Evolutionary conservation across 1,139 yeast genomes (phyloP).

Genomic region (Hanseniaspora sp.): DNA sequence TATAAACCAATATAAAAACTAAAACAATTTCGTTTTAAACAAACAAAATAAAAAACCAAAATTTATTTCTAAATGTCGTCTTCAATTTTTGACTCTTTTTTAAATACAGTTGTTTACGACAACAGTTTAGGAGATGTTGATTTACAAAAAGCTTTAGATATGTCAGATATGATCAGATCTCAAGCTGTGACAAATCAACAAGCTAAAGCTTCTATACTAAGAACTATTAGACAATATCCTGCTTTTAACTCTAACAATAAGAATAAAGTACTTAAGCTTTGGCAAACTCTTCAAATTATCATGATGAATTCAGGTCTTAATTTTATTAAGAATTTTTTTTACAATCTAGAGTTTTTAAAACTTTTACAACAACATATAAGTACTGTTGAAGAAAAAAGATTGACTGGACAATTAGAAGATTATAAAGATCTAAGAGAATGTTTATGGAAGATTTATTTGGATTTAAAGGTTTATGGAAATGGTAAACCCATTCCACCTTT

Average conservation of each 20-base stretch:
- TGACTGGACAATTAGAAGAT: conserved; percentile 27
- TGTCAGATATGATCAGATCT: conserved; percentile 77
- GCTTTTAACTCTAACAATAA: conserved; percentile 37
- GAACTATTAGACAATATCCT: conserved; percentile 62
- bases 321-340: conserved; percentile 65
- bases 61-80: neutral
- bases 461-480: conserved; percentile 25
- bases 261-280: conserved; percentile 19
- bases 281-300: conserved; percentile 73
- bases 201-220: conserved; percentile 72
- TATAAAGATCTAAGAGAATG: conserved; percentile 11
- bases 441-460: conserved; percentile 10
- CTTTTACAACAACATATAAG: conserved; percentile 38
- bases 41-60: neutral
- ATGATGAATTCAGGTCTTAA: conserved; percentile 89
- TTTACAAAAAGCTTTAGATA: conserved; percentile 56
- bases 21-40: neutral
- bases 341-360: conserved; percentile 73
- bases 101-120: conserved; percentile 2
- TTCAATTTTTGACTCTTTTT: conserved; percentile 5
- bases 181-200: conserved; percentile 73
- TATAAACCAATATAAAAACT: neutral
- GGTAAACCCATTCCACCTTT: conserved; percentile 24
- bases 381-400: conserved; percentile 11
- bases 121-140: conserved; percentile 5